phyloP scores from a whole-genome alignment of 495 filamentous ascomycete species.

The Cercophora samala region DNA sequence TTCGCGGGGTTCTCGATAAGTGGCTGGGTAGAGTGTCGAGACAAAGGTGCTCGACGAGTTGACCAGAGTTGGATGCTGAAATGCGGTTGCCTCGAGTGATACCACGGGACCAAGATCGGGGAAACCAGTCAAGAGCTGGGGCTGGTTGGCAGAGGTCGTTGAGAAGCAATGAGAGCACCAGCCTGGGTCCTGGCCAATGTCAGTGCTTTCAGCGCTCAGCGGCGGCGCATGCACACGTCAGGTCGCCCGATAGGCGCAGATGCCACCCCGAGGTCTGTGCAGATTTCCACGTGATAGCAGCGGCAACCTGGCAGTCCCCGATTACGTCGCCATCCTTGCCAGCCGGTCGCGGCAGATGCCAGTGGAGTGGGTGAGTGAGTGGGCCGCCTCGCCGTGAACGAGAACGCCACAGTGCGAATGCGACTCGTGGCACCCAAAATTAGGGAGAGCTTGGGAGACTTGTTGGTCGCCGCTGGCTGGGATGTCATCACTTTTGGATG shows the following conservation, averaged over 20 bases:
- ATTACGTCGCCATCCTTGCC: constrained; percentile 12
- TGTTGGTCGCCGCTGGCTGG: neutral
- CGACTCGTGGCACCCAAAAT: neutral
- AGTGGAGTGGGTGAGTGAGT: too few relatives aligned
- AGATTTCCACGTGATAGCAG: constrained; percentile 24
- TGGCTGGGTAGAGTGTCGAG: neutral
- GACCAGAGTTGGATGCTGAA: constrained; percentile 1
- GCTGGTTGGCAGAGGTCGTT: constrained; percentile 22
- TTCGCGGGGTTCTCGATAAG: neutral
- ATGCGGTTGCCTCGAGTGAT: constrained; percentile 15
- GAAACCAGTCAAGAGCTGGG: constrained; percentile 12
- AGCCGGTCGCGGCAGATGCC: constrained; percentile 7
- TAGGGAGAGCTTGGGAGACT: neutral
- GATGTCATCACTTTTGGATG: neutral
- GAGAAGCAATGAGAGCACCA: constrained; percentile 16
- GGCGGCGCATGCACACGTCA: constrained; percentile 28
- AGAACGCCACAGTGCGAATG: neutral
- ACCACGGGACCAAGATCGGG: constrained; percentile 27
- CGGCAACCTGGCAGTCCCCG: constrained; percentile 16
- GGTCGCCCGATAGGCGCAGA: constrained; percentile 21
- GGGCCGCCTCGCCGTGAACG: neutral
- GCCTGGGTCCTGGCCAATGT: constrained; percentile 16
- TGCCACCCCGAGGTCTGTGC: constrained; percentile 24
- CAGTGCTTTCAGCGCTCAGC: constrained; percentile 17
- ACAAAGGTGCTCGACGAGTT: constrained; percentile 7